These are phyloP conservation scores for Orbilia oligospora DNA, from an alignment of 2,329 filamentous ascomycete species.

Conservation along the genomic window DNA sequence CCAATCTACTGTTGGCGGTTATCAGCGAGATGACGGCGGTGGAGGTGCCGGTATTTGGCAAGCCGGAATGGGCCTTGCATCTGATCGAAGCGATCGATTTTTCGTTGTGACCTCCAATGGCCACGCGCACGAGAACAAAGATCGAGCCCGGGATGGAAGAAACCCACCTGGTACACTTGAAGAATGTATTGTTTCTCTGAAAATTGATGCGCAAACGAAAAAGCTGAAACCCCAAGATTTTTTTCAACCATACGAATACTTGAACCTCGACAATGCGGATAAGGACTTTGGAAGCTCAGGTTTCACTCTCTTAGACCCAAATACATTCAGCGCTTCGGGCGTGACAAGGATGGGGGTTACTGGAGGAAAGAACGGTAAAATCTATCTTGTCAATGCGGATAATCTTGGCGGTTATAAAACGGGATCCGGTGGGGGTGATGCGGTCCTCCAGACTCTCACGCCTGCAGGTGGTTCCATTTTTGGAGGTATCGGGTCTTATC, in stretches of 20 bases:
- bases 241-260: constrained; percentile 71
- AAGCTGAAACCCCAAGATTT: constrained; percentile 71
- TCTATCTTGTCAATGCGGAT: constrained; percentile 68
- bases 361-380: constrained; percentile 66
- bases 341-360: constrained; percentile 64
- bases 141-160: constrained; percentile 37
- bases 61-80: constrained; percentile 59
- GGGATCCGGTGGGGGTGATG: constrained; percentile 66
- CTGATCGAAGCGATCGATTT: constrained; percentile 56
- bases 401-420: constrained; percentile 68
- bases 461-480: constrained; percentile 64
- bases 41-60: constrained; percentile 60
- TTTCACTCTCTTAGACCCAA: constrained; percentile 69
- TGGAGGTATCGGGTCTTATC: constrained; percentile 67
- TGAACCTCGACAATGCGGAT: constrained; percentile 47
- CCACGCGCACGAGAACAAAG: constrained; percentile 39
- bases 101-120: constrained; percentile 66
- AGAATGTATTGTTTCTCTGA: constrained; percentile 67
- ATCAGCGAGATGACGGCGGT: constrained; percentile 54
- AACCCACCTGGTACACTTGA: constrained; percentile 53
- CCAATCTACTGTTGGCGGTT: constrained; percentile 64
- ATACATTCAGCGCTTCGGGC: constrained; percentile 65
- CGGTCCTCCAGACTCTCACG: constrained; percentile 66
- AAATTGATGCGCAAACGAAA: constrained; percentile 65
- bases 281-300: constrained; percentile 69